phyloP scores from a whole-genome alignment of 768 basidiomycete genomes.

The Boletus vinaceobasis region DNA sequence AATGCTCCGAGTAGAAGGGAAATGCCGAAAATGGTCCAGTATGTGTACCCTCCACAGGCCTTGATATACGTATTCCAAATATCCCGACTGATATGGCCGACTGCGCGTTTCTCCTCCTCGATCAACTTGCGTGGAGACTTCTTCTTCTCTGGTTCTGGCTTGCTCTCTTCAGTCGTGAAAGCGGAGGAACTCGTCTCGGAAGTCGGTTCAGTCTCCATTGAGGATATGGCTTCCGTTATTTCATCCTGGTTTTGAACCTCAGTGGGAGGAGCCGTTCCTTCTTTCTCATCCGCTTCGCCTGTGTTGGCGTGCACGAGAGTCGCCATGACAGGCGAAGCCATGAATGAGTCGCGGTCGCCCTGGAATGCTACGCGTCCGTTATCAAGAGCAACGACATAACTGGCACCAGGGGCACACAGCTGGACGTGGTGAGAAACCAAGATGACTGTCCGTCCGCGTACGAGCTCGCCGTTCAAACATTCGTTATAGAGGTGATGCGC shows the following conservation, averaged over 20 bases:
- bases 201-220: constrained; percentile 17
- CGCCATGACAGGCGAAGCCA: constrained; percentile 60
- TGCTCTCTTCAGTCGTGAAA: constrained; percentile 34
- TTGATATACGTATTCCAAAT: constrained; percentile 63
- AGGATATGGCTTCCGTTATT: constrained; percentile 21
- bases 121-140: constrained; percentile 77
- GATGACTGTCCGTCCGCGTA: constrained; percentile 76
- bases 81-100: constrained; percentile 61
- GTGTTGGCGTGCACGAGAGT: constrained; percentile 60
- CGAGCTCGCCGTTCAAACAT: constrained; percentile 76
- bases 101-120: constrained; percentile 79
- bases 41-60: constrained; percentile 47
- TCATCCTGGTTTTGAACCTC: constrained; percentile 4
- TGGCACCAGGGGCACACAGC: constrained; percentile 75
- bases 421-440: constrained; percentile 95
- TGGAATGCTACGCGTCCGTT: constrained; percentile 66
- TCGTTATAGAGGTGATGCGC: constrained; percentile 78
- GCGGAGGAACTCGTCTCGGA: constrained; percentile 47
- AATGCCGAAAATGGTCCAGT: constrained; percentile 56
- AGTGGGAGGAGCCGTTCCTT: constrained; percentile 25
- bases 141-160: constrained; percentile 42
- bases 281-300: constrained; percentile 41
- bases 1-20: constrained; percentile 55
- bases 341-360: constrained; percentile 64
- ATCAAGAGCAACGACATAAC: constrained; percentile 79